phyloP scores from a whole-genome alignment of 768 basidiomycete genomes.

The Lactarius trivialis region DNA sequence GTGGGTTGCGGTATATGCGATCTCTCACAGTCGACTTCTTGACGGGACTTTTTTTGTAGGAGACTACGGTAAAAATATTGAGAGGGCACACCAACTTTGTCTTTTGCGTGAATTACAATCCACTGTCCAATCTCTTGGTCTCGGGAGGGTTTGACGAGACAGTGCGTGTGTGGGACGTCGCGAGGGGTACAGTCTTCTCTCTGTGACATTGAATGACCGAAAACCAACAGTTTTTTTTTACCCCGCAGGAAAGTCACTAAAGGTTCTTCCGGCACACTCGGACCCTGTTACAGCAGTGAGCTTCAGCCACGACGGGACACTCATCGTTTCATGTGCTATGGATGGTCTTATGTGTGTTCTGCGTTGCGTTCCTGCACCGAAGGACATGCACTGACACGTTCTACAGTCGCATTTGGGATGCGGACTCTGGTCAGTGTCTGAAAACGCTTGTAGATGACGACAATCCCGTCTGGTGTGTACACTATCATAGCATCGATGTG shows the following conservation, averaged over 20 bases:
- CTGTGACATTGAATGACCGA: neutral
- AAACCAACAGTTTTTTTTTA: neutral
- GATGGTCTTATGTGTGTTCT: slow-evolving; percentile 85
- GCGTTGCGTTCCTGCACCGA: neutral
- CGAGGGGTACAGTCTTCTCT: slow-evolving; percentile 51
- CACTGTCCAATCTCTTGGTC: slow-evolving; percentile 81
- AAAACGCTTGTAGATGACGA: slow-evolving; percentile 96
- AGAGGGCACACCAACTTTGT: slow-evolving; percentile 90
- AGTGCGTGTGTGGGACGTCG: slow-evolving; percentile 94
- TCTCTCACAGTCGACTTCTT: slow-evolving; percentile 2
- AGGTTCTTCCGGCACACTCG: slow-evolving; percentile 90
- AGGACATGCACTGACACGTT: neutral
- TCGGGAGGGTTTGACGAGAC: slow-evolving; percentile 96
- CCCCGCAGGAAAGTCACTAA: slow-evolving; percentile 66
- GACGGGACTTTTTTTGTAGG: slow-evolving; percentile 33
- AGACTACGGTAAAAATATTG: slow-evolving; percentile 55
- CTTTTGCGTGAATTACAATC: slow-evolving; percentile 90
- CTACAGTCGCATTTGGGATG: slow-evolving; percentile 92
- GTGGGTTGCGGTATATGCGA: slow-evolving; percentile 34
- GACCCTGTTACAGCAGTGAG: slow-evolving; percentile 93
- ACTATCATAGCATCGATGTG: neutral
- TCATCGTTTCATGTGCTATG: slow-evolving; percentile 92
- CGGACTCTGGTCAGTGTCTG: slow-evolving; percentile 93
- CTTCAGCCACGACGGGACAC: slow-evolving; percentile 92
- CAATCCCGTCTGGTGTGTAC: slow-evolving; percentile 77